Evolutionary conservation across 805 yeast species (phyloP).

Genomic region (Starmerella etchellsii): DNA sequence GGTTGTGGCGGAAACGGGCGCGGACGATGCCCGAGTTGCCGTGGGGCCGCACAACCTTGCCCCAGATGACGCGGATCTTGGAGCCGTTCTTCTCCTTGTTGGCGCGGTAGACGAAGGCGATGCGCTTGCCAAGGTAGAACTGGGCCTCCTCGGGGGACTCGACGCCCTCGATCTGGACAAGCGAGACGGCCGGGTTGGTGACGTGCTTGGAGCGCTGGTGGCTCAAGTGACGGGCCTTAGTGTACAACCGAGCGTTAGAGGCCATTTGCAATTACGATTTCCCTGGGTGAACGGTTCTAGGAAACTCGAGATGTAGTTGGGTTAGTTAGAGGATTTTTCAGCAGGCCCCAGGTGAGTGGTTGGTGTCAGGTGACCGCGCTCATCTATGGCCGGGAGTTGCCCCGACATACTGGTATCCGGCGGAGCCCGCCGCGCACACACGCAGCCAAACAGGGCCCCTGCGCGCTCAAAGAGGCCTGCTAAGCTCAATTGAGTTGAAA

Average conservation of each 20-base stretch:
- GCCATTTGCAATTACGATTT: constrained; percentile 19
- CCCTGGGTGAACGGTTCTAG: constrained; percentile 11
- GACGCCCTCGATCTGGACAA: constrained; percentile 96
- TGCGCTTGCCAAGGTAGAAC: constrained; percentile 99
- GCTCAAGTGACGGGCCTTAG: constrained; percentile 99
- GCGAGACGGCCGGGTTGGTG: constrained; percentile 95
- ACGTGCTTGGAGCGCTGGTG: constrained; percentile 99
- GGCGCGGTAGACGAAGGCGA: constrained; percentile 99
- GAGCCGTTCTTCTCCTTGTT: constrained; percentile 96
- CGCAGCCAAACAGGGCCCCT: no score
- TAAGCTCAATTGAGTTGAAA: no score
- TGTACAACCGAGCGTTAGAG: constrained; percentile 51
- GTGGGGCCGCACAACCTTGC: constrained; percentile 96
- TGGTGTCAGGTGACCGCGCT: not conserved
- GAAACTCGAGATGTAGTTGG: constrained; percentile 4
- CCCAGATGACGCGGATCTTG: constrained; percentile 99
- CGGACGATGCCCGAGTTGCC: constrained; percentile 97
- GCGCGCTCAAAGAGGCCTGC: no score
- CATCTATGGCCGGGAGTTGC: no score
- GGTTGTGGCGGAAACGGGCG: constrained; percentile 97
- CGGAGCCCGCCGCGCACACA: no score
- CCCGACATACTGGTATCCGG: not conserved
- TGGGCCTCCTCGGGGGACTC: constrained; percentile 82
- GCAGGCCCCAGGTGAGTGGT: not conserved
- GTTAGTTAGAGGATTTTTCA: constrained; percentile 18